Base-by-base conservation (phyloP, 2,329 filamentous ascomycete species). In the Nakataea oryzae region DNA sequence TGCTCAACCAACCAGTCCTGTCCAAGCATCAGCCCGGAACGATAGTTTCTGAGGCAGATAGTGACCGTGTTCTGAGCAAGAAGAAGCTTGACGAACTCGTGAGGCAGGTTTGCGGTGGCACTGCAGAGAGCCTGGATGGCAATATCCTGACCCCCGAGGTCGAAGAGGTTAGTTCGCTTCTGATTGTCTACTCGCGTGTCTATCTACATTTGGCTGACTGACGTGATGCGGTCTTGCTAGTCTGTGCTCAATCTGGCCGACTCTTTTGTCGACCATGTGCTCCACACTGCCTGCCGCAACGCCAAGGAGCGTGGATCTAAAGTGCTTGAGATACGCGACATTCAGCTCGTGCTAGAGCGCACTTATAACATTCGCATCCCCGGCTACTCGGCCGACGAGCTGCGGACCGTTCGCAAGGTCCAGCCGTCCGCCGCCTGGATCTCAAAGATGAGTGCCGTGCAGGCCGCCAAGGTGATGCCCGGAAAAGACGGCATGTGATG, bases 41-140 rank as follows among this genome's bases (percentile, higher is more conserved):
- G 0, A 96, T 91, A 73, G 90, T 91, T 62, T 86, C 97, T 63
- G 93, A 97, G 72, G 90, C 91, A 32, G 93, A 96, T 71, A 92
- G 91, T 29, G 92, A 97, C 69, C 88, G 93, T 56, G 89, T 99
- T 1, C 80, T 99, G n/a, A 96, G 89, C 77, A 97, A 97, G 84
- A 96, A 96, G 78, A 97, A 96, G 77, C 82, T 99, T 54, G 93
- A 99, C 70, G 93, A 97, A 72, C 82, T 99, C 50, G 93, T 97
- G 11, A 86, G 93, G 60, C 93, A 97, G 75, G 92, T 97, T 63
- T 96, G 91, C 47, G 93, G 93, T 61, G 89, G 88, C 12, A 87
- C 86, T 29, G 83, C 85, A 0, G 88, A 90, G 65, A 80, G 84
- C n/a, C 82, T 85, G 58, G 88, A 90, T 66, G 86, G 86, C 64